Conservation (phyloP, 805 yeast genomes). For the Soucietia sequanensis region DNA sequence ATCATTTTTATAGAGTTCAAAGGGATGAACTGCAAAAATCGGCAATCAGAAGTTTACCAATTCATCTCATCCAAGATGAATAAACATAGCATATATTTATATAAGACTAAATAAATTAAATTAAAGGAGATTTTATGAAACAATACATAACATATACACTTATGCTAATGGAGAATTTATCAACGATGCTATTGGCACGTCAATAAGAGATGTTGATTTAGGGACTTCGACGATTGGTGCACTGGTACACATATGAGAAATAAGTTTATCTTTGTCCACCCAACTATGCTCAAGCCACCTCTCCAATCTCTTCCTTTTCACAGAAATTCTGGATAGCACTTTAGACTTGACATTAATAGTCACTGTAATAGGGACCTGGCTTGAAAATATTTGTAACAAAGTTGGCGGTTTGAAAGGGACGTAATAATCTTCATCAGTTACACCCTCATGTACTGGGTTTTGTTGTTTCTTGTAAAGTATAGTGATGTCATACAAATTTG, state of each 20-base stretch:
- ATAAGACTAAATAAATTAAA: too few species aligned
- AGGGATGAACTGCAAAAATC: constrained; percentile 83
- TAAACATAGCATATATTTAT: too few species aligned
- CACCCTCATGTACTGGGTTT: not conserved
- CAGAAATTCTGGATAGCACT: constrained; percentile 47
- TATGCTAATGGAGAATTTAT: not conserved
- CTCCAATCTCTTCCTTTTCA: constrained; percentile 55
- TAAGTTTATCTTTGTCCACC: constrained; percentile 60
- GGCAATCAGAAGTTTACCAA: constrained; percentile 54
- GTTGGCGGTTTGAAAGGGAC: constrained; percentile 22
- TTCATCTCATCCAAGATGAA: constrained; percentile 35
- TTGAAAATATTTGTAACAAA: constrained; percentile 29
- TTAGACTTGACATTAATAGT: constrained; percentile 49
- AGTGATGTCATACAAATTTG: constrained; percentile 56
- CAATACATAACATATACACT: constrained; percentile 1
- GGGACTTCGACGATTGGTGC: not conserved
- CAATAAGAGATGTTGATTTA: not conserved
- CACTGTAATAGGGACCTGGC: constrained; percentile 30
- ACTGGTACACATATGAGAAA: constrained; percentile 20
- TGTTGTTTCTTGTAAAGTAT: constrained; percentile 34
- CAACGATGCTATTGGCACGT: not conserved
- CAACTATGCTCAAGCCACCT: constrained; percentile 77
- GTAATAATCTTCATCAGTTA: constrained; percentile 1
- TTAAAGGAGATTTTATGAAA: too few species aligned
- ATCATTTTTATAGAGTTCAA: constrained; percentile 77